Conservation (phyloP, 352 stramenopile species). For the Phytophthora vignae region DNA sequence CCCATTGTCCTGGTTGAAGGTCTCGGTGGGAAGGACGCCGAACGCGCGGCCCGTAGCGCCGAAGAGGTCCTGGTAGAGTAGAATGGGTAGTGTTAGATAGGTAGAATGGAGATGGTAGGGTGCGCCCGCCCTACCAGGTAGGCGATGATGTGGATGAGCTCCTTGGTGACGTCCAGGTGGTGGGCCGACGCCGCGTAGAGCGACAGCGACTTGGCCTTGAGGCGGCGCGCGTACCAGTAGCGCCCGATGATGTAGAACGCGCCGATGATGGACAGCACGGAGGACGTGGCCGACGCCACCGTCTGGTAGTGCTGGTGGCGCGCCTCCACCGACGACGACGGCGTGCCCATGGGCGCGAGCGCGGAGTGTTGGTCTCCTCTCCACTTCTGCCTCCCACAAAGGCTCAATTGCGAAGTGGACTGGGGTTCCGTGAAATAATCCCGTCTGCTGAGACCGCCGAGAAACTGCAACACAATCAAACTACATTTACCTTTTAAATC, state of each 20-base stretch:
- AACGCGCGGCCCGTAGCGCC: constrained; percentile 78
- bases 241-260: constrained; percentile 85
- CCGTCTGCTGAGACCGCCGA: neutral
- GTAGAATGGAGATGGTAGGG: neutral
- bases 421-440: neutral
- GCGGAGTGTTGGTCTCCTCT: neutral
- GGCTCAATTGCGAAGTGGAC: constrained; percentile 29
- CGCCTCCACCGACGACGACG: constrained; percentile 19
- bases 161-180: constrained; percentile 84
- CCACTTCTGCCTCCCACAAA: neutral
- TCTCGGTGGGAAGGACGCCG: constrained; percentile 67
- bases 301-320: constrained; percentile 52
- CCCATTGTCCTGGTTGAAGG: constrained; percentile 64
- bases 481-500: neutral
- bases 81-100: neutral
- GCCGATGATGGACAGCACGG: constrained; percentile 80
- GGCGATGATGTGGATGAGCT: constrained; percentile 87
- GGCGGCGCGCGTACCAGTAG: constrained; percentile 77
- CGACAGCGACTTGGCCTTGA: constrained; percentile 56
- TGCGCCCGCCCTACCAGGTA: constrained; percentile 55
- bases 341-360: constrained; percentile 8
- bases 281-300: constrained; percentile 73
- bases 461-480: neutral
- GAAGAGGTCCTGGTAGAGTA: constrained; percentile 61
- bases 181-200: constrained; percentile 53